Conservation (phyloP, 192 early-diverging fungal species). For the Entomortierella chlamydospora region DNA sequence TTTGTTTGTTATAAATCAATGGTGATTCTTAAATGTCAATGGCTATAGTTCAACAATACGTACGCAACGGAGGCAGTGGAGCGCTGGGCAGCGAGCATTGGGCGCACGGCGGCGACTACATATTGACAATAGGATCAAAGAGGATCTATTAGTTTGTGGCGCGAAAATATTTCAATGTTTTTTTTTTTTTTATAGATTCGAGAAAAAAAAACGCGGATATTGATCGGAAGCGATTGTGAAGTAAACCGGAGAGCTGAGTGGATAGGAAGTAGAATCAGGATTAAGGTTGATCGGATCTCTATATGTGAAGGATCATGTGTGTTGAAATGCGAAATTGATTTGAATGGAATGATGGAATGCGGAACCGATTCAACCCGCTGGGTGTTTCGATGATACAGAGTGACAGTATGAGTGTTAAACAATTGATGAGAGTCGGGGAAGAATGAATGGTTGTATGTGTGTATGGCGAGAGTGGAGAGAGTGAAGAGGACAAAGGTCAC, state of each 20-base stretch:
- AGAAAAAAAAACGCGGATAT: neutral
- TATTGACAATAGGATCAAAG: neutral
- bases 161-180: neutral
- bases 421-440: neutral
- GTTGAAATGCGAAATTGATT: too few species aligned
- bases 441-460: neutral
- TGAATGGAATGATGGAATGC: too few species aligned
- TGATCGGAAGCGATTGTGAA: neutral
- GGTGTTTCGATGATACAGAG: too few species aligned
- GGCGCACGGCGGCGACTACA: conserved; percentile 56
- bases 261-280: neutral
- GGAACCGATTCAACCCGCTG: too few species aligned
- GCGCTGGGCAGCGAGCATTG: conserved; percentile 54
- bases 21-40: neutral
- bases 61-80: conserved; percentile 56
- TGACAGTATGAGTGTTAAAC: too few species aligned
- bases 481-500: neutral
- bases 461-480: neutral
- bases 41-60: conserved; percentile 2
- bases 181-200: neutral
- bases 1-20: conserved; percentile 2
- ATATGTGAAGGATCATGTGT: neutral
- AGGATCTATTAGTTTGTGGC: neutral
- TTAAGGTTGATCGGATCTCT: neutral
- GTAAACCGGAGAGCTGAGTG: neutral